Percentiles rank a stretch among this genome's conserved stretches.
Conservation (phyloP, 495 filamentous ascomycete species). For the Polyplosphaeria fusca region DNA sequence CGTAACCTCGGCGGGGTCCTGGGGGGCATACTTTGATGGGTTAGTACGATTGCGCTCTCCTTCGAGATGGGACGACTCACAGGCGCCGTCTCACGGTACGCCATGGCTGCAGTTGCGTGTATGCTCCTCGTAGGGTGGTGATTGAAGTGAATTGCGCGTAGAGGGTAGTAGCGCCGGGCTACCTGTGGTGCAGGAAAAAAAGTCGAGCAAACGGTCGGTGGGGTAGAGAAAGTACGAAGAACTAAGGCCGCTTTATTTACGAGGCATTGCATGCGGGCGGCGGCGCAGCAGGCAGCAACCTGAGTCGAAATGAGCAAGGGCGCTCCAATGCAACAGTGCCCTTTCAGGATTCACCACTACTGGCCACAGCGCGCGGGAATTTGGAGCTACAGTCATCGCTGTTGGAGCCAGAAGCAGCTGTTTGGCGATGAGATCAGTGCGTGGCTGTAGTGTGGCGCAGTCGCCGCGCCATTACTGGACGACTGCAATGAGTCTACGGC, state of each 20-base stretch:
- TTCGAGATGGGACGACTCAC: too few relatives aligned
- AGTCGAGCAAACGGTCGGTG: slow-evolving; percentile 8
- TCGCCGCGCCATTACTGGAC: too few relatives aligned
- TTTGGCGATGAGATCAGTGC: neutral
- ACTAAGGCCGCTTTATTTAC: neutral
- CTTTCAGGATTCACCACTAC: too few relatives aligned
- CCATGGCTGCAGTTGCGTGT: slow-evolving; percentile 35
- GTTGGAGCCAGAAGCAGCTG: neutral
- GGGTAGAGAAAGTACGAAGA: slow-evolving; percentile 10
- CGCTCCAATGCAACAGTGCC: too few relatives aligned
- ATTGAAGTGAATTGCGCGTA: neutral
- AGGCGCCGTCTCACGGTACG: slow-evolving; percentile 46
- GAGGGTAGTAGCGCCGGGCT: slow-evolving; percentile 10
- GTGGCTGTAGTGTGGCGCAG: neutral
- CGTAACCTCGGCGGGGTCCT: slow-evolving; percentile 61
- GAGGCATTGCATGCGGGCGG: slow-evolving; percentile 23
- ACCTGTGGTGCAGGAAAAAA: too few relatives aligned
- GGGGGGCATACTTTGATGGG: too few relatives aligned
- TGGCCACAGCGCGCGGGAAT: too few relatives aligned
- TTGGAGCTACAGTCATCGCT: too few relatives aligned
- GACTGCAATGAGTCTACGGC: neutral
- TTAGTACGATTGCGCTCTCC: too few relatives aligned
- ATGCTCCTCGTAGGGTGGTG: neutral
- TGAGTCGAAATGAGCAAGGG: neutral
- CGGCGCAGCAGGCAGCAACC: slow-evolving; percentile 4